A percentile compares a stretch with the other conserved stretches of the same genome.
Evolutionary conservation across 2,329 filamentous ascomycete genomes (phyloP).

Genomic region (Sarocladium strictum): DNA sequence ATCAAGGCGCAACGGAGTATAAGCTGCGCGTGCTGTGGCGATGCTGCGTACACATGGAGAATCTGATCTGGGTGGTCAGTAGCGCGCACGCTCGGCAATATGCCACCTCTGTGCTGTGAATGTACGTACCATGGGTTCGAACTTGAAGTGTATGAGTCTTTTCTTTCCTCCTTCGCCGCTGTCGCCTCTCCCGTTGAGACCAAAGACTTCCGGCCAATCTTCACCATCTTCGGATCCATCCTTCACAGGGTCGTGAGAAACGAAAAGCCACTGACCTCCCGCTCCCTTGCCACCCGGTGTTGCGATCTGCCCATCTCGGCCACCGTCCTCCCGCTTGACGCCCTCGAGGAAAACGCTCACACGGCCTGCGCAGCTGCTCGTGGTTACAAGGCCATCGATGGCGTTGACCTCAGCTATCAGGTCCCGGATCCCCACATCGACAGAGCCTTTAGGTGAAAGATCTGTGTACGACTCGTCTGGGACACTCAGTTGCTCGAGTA

Average conservation of each 20-base stretch:
- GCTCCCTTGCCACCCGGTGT: conserved; percentile 79
- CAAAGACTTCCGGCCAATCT: conserved; percentile 26
- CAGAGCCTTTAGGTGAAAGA: conserved; percentile 79
- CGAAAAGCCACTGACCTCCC: conserved; percentile 78
- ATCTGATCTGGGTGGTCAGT: no score
- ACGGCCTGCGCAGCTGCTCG: conserved; percentile 85
- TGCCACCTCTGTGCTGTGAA: neutral
- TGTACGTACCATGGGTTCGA: conserved; percentile 80
- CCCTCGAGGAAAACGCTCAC: conserved; percentile 88
- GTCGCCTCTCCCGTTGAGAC: conserved; percentile 16
- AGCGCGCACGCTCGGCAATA: no score
- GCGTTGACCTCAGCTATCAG: conserved; percentile 75
- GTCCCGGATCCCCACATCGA: conserved; percentile 72
- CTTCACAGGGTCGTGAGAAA: conserved; percentile 72
- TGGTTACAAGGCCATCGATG: conserved; percentile 73
- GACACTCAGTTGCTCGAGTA: conserved; percentile 63
- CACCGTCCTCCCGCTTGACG: conserved; percentile 33
- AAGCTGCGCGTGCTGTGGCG: conserved; percentile 65
- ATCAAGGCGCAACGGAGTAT: conserved; percentile 70
- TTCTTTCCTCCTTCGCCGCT: conserved; percentile 19
- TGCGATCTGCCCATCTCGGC: conserved; percentile 32
- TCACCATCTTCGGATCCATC: conserved; percentile 16
- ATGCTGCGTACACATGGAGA: conserved; percentile 77
- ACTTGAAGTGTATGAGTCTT: conserved; percentile 76
- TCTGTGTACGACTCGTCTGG: conserved; percentile 72